Conservation (phyloP, 768 basidiomycete species). For the Boletus edulis region DNA sequence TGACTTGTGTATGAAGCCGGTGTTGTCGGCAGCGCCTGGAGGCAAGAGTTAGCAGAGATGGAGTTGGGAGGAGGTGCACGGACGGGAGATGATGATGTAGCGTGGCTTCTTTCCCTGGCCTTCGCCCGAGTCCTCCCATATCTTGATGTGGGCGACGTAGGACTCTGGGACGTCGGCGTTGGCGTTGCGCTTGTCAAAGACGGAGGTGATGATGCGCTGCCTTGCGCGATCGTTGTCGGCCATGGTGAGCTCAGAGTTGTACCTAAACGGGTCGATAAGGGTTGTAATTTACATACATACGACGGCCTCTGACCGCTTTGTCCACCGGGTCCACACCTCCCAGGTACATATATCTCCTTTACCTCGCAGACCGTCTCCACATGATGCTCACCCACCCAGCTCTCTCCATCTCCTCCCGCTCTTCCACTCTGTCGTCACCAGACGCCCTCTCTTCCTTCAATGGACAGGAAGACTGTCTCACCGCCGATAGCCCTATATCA, state of each 20-base stretch:
- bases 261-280: slow-evolving; percentile 11
- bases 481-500: slow-evolving; percentile 29
- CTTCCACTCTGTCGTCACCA: slow-evolving; percentile 32
- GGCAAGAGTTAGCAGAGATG: neutral
- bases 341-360: slow-evolving; percentile 6
- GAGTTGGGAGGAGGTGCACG: slow-evolving; percentile 32
- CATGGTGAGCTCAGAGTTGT: slow-evolving; percentile 23
- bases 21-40: slow-evolving; percentile 57
- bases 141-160: slow-evolving; percentile 88
- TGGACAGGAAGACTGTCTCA: slow-evolving; percentile 28
- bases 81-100: slow-evolving; percentile 89
- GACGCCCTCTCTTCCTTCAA: slow-evolving; percentile 32
- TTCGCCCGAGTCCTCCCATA: slow-evolving; percentile 85
- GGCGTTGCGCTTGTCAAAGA: slow-evolving; percentile 73
- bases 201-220: slow-evolving; percentile 76
- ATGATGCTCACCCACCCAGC: slow-evolving; percentile 10
- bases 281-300: neutral
- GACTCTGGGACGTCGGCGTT: slow-evolving; percentile 66
- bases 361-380: neutral
- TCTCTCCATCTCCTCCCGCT: slow-evolving; percentile 19
- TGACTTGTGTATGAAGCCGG: slow-evolving; percentile 89
- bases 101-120: slow-evolving; percentile 78
- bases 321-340: slow-evolving; percentile 2
- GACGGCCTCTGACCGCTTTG: neutral
- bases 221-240: slow-evolving; percentile 49